These are phyloP conservation scores for Nemania abortiva DNA, from an alignment of 2,329 filamentous ascomycete species.

Conservation along the genomic window DNA sequence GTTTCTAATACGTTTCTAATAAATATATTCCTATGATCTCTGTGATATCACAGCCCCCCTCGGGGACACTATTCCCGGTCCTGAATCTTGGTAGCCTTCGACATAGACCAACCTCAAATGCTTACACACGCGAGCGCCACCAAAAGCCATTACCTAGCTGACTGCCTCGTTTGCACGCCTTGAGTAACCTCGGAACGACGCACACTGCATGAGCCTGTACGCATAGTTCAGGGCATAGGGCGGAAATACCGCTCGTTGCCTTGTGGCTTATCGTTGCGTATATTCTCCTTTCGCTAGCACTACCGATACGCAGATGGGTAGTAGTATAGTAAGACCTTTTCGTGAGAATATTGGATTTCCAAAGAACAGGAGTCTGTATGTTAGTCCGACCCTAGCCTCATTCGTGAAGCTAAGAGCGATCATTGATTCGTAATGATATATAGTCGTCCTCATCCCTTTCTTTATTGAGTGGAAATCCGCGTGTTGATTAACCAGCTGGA, in stretches of 20 bases:
- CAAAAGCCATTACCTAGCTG: not conserved
- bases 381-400: not conserved
- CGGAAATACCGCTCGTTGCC: not conserved
- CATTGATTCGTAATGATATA: too few relatives aligned
- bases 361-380: not conserved
- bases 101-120: not conserved
- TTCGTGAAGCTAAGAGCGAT: too few relatives aligned
- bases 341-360: not conserved
- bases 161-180: not conserved
- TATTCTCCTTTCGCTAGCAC: not conserved
- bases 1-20: constrained; percentile 4
- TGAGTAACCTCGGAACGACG: not conserved
- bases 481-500: too few relatives aligned
- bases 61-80: not conserved
- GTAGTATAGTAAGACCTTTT: not conserved
- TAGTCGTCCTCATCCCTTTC: too few relatives aligned
- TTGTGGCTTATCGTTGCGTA: not conserved
- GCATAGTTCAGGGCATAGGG: constrained; percentile 1
- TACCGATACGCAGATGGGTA: not conserved
- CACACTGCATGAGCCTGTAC: constrained; percentile 4
- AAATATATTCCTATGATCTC: not conserved
- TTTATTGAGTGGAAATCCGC: too few relatives aligned
- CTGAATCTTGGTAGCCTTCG: not conserved
- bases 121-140: not conserved
- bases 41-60: constrained; percentile 8